These are phyloP conservation scores for Penicillium thymicola DNA, from an alignment of 2,329 filamentous ascomycete species.

Conservation along the genomic window DNA sequence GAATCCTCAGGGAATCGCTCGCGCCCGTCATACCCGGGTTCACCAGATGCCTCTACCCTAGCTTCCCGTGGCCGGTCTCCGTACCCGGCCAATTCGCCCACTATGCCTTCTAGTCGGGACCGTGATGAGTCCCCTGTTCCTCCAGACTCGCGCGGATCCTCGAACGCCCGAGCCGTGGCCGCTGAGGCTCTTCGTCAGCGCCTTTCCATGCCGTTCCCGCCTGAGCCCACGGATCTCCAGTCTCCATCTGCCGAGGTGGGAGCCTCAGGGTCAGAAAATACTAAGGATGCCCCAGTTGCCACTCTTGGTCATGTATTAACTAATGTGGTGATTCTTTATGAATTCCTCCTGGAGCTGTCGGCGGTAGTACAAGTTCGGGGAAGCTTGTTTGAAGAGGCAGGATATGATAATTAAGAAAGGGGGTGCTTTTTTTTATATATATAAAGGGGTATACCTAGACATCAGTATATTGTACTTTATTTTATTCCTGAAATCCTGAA, in stretches of 20 bases:
- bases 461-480: background rate
- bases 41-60: conserved; percentile 14
- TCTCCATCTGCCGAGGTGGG: conserved; percentile 6
- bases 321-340: conserved; percentile 74
- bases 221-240: background rate
- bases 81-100: conserved; percentile 3
- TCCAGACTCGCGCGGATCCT: conserved; percentile 27
- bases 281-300: conserved; percentile 47
- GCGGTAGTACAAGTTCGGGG: conserved; percentile 72
- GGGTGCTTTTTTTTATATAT: background rate
- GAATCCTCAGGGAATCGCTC: conserved; percentile 20
- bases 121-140: conserved; percentile 22
- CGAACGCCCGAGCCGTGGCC: conserved; percentile 21
- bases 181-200: conserved; percentile 35
- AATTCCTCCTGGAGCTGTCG: conserved; percentile 73
- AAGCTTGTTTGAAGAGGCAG: conserved; percentile 72
- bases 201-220: conserved; percentile 33
- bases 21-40: conserved; percentile 17
- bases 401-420: conserved; percentile 43
- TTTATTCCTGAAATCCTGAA: background rate
- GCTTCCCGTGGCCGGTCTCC: conserved; percentile 20
- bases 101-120: conserved; percentile 21
- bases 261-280: conserved; percentile 11
- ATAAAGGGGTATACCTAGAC: background rate
- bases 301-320: conserved; percentile 76